Evolutionary conservation across 1,284 basidiomycete genomes (phyloP), one percentile per base, ranked within the genome.

Genomic region (Stereum hirsutum): DNA sequence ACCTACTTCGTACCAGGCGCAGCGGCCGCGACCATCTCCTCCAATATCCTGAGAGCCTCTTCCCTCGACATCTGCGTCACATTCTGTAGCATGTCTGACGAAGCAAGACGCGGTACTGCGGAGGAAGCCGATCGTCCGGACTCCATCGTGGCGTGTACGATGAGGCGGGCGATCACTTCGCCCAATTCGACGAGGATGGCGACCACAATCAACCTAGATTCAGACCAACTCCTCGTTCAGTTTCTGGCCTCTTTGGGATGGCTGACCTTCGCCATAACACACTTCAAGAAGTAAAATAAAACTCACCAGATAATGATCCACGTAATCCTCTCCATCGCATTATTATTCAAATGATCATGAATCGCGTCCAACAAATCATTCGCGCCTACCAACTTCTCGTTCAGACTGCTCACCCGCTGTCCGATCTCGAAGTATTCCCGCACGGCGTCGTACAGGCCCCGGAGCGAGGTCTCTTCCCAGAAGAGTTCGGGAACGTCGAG

Each of bases 391-490:
- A 96, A 65, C 47, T 90, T 84, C 60, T 96, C 93, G 57, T 96
- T 96, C 51, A 98, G 64, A 17, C 85, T 88, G 57, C 86, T 78
- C 14, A 95, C 91, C 26, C 94, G 67, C 11, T 76, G 79, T 33
- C 81, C 81, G 42, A 96, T 91, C 64, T 98, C 93, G 71, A 97
- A 87, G 58, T 98, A 98, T 53, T 94, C 92, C 48, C 92, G 69
- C 39, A 95, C 92, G 0, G 93, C 92, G 56, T 94, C 89, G 60
- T 97, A 97, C 26, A 97, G 62, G 38, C 83, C 86, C 56, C 89
- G 86, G 54, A 96, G 64, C 50, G 83, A 90, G 10, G 92, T 92
- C 59, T 96, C 93, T 43, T 81, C 85, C 94, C 93, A 97, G 62
- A 98, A 98, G 38, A 97, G 65, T 57, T 95, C 92, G 0, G 93